Conservation (phyloP, 371 early-diverging fungal genomes). For the Actinomucor elegans region DNA sequence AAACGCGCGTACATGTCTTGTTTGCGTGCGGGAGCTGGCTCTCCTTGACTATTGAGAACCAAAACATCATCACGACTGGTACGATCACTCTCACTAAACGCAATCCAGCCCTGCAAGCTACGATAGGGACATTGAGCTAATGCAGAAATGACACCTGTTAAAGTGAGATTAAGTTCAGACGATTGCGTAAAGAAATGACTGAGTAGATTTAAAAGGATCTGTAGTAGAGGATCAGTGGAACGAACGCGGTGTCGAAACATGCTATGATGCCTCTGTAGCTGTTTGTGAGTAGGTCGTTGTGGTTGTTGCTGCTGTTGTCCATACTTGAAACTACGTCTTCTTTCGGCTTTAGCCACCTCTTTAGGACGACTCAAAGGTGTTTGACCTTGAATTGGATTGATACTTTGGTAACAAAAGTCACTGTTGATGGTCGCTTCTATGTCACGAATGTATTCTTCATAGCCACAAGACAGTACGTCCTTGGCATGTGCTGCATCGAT, state of each 20-base stretch:
- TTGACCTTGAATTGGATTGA: slow-evolving; percentile 31
- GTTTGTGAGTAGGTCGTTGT: slow-evolving; percentile 13
- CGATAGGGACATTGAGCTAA: slow-evolving; percentile 77
- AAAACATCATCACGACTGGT: slow-evolving; percentile 43
- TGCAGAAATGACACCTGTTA: slow-evolving; percentile 88
- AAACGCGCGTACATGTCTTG: slow-evolving; percentile 36
- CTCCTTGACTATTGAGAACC: slow-evolving; percentile 15
- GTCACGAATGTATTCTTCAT: slow-evolving; percentile 79
- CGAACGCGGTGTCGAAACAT: slow-evolving; percentile 49
- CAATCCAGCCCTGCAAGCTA: slow-evolving; percentile 76
- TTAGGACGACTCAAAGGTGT: slow-evolving; percentile 16
- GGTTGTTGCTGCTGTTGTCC: slow-evolving; percentile 43
- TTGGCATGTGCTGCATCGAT: slow-evolving; percentile 57
- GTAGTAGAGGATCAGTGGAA: slow-evolving; percentile 66
- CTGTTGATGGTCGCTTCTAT: slow-evolving; percentile 66
- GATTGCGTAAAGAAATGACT: slow-evolving; percentile 86
- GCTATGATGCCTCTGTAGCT: neutral
- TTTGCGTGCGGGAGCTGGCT: slow-evolving; percentile 11
- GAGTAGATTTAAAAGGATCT: slow-evolving; percentile 62
- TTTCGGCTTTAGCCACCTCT: slow-evolving; percentile 29
- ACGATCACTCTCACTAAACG: slow-evolving; percentile 65
- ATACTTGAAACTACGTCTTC: slow-evolving; percentile 63
- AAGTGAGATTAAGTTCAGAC: slow-evolving; percentile 83
- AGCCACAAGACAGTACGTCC: slow-evolving; percentile 61
- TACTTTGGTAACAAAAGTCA: slow-evolving; percentile 59